phyloP scores from a whole-genome alignment of 169 alveolate species.

The Cyclospora cayetanensis region DNA sequence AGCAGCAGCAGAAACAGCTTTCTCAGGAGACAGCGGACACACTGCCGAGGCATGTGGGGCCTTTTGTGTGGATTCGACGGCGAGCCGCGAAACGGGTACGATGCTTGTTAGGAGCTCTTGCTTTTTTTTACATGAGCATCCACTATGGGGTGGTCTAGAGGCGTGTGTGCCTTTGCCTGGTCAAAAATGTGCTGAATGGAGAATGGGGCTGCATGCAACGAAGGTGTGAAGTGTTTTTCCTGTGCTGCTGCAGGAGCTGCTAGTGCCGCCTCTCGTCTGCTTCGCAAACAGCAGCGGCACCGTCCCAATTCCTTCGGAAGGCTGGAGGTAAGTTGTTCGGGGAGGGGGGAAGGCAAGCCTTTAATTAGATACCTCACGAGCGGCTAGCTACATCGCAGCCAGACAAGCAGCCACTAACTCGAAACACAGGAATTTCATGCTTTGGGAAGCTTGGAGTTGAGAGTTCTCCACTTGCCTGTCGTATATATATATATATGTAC shows the following conservation, averaged over 20 bases:
- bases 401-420: too few species aligned
- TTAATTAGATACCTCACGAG: neutral
- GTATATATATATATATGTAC: too few species aligned
- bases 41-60: neutral
- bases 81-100: neutral
- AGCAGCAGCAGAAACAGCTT: neutral
- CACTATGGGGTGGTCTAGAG: neutral
- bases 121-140: neutral
- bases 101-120: neutral
- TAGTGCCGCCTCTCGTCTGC: neutral
- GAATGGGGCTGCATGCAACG: too few species aligned
- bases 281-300: neutral
- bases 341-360: too few species aligned
- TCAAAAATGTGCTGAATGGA: too few species aligned
- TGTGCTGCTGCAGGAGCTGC: neutral
- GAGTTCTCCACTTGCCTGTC: too few species aligned
- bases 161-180: neutral
- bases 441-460: too few species aligned
- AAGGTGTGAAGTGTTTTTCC: too few species aligned
- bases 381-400: neutral
- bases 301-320: neutral
- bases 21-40: neutral
- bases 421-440: too few species aligned
- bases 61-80: neutral
- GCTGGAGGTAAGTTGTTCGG: too few species aligned